A percentile compares a stretch with the other conserved stretches of the same genome.
Conservation (phyloP, 768 basidiomycete genomes). For the Hygrocybe punicea region DNA sequence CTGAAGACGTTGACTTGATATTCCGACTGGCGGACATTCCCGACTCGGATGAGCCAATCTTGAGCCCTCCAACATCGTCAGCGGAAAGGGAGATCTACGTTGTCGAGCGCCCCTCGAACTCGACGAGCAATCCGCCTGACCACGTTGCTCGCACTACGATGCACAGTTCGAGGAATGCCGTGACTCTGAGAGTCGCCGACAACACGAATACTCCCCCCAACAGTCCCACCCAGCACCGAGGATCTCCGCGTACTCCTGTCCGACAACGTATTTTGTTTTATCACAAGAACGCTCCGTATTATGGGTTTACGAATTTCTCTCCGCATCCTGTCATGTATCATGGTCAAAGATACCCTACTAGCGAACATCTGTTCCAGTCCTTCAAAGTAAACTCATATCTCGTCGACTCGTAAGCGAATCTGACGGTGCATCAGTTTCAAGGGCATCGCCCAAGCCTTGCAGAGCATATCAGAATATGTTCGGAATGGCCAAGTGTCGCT, state of each 20-base stretch:
- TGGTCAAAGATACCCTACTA: slow-evolving; percentile 66
- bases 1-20: slow-evolving; percentile 38
- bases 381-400: slow-evolving; percentile 51
- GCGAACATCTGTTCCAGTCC: slow-evolving; percentile 75
- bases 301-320: slow-evolving; percentile 75
- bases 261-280: slow-evolving; percentile 52
- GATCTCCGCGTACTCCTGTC: slow-evolving; percentile 17
- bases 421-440: slow-evolving; percentile 46
- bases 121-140: no score
- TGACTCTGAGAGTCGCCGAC: slow-evolving; percentile 3
- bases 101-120: not conserved
- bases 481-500: slow-evolving; percentile 58
- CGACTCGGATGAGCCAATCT: slow-evolving; percentile 16
- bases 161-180: slow-evolving; percentile 13
- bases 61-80: no score
- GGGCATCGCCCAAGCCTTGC: slow-evolving; percentile 58
- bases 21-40: slow-evolving; percentile 38
- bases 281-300: slow-evolving; percentile 59
- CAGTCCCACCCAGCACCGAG: slow-evolving; percentile 4
- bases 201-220: slow-evolving; percentile 9
- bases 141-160: slow-evolving; percentile 19
- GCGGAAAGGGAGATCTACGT: not conserved
- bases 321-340: slow-evolving; percentile 59
- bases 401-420: not conserved
- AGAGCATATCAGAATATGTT: slow-evolving; percentile 65